Conservation (phyloP, 83 land plant species). For the Picea engelmannii region DNA sequence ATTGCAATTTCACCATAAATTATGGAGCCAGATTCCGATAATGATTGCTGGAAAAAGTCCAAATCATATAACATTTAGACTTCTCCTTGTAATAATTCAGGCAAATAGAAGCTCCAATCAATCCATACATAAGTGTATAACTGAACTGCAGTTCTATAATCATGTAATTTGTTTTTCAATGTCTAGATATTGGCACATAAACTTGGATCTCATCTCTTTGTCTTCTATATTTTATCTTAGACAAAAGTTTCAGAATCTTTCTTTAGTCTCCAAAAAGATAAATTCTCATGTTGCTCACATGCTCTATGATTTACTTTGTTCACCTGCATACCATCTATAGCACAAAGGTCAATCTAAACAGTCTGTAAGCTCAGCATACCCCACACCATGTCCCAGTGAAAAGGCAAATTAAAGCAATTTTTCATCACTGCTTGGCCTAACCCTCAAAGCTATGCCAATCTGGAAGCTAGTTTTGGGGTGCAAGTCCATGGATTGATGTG, state of each 20-base stretch:
- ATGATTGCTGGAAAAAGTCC: no score
- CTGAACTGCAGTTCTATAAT: neutral
- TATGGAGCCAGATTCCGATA: no score
- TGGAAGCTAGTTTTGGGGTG: no score
- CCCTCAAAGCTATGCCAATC: neutral
- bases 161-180: neutral
- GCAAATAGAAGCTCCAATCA: neutral
- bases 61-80: no score
- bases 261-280: neutral
- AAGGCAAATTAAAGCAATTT: constrained; percentile 2
- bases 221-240: neutral
- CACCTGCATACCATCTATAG: no score
- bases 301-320: neutral
- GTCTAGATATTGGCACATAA: neutral
- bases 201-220: neutral
- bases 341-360: neutral
- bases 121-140: neutral
- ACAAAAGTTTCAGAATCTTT: neutral
- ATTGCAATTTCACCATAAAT: no score
- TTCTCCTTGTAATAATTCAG: neutral
- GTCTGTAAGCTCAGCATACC: constrained; percentile 1
- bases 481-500: neutral
- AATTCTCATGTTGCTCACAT: constrained; percentile 2
- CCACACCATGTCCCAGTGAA: constrained; percentile 6
- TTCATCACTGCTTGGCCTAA: neutral